Evolutionary conservation across 495 filamentous ascomycete genomes (phyloP).

Genomic region (Trichoderma virens): DNA sequence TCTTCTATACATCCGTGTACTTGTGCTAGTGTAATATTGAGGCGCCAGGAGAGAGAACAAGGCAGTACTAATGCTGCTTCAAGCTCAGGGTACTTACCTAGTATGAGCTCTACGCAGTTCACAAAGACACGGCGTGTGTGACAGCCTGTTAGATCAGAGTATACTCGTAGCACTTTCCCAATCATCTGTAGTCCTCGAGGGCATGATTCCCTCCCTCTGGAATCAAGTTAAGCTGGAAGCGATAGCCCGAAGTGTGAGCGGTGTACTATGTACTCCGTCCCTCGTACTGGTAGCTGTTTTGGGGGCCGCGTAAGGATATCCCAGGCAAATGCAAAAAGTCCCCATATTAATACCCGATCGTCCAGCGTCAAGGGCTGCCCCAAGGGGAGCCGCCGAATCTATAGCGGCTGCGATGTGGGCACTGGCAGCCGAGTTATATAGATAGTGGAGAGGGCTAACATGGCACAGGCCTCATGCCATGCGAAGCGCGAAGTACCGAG

Average conservation of each 20-base stretch:
- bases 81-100: too few species aligned
- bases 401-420: constrained; percentile 4
- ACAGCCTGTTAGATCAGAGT: not conserved
- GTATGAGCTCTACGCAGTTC: too few species aligned
- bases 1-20: not conserved
- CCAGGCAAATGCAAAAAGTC: not conserved
- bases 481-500: not conserved
- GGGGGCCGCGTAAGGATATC: not conserved
- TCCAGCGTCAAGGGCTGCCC: constrained; percentile 7
- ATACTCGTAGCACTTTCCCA: not conserved
- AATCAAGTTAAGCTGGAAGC: not conserved
- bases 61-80: too few species aligned
- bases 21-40: too few species aligned
- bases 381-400: constrained; percentile 8
- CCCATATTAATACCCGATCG: constrained; percentile 7
- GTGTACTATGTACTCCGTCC: not conserved
- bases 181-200: not conserved
- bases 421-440: not conserved
- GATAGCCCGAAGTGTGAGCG: not conserved
- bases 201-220: not conserved
- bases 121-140: not conserved
- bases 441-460: not conserved
- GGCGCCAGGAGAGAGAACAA: too few species aligned
- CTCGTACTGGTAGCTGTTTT: not conserved
- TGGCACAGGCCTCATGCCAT: not conserved